Percentiles rank a stretch among this genome's conserved stretches.
Evolutionary conservation across 108 stramenopile species (phyloP).

Genomic region (Stephanodiscus triporus): DNA sequence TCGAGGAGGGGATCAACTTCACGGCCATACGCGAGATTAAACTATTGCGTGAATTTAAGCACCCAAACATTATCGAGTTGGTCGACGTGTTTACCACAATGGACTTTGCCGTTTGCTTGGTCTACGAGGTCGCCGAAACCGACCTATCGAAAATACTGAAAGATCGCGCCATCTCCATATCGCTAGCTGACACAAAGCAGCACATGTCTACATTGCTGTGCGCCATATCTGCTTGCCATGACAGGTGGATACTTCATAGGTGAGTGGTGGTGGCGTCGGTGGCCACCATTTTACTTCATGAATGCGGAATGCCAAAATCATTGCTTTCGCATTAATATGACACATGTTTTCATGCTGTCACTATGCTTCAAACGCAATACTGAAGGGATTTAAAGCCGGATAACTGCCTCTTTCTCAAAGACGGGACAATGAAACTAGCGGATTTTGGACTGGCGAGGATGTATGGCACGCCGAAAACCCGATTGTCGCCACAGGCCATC

Average conservation of each 20-base stretch:
- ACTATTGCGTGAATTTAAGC: constrained; percentile 90
- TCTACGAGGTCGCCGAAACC: constrained; percentile 90
- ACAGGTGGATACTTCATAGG: constrained; percentile 85
- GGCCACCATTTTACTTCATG: background rate
- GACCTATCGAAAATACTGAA: constrained; percentile 90
- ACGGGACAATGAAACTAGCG: constrained; percentile 89
- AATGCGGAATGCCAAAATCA: background rate
- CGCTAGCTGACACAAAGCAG: constrained; percentile 86
- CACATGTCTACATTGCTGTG: constrained; percentile 71
- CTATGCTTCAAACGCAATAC: too few species aligned
- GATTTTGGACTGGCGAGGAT: constrained; percentile 90
- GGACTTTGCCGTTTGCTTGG: constrained; percentile 85
- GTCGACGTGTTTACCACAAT: constrained; percentile 88
- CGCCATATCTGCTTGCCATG: constrained; percentile 85
- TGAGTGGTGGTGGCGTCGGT: background rate
- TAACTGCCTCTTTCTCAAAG: constrained; percentile 79
- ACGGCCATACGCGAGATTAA: constrained; percentile 96
- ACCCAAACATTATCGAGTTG: constrained; percentile 91
- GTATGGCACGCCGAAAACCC: constrained; percentile 87
- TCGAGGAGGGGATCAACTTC: constrained; percentile 93
- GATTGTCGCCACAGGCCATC: constrained; percentile 87
- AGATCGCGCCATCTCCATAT: constrained; percentile 79
- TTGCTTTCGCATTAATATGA: background rate
- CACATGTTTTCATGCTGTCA: background rate
- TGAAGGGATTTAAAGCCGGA: constrained; percentile 84